Conservation (phyloP, 2,329 filamentous ascomycete genomes). For the Paraphaeosphaeria minitans region DNA sequence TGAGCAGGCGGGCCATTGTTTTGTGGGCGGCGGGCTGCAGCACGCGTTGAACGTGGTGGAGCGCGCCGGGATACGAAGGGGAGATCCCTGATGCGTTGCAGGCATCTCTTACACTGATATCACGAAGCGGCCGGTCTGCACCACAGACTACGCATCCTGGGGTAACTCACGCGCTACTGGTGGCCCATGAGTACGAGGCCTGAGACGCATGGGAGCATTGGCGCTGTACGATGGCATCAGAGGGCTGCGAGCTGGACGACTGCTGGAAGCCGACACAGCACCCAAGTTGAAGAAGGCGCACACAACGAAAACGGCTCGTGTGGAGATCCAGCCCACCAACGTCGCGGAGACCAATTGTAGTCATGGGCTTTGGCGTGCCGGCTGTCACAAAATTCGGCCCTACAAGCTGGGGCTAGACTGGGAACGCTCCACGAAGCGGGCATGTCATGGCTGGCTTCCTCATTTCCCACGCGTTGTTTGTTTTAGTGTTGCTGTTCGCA, state of each 20-base stretch:
- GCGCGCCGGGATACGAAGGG: slow-evolving; percentile 28
- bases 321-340: slow-evolving; percentile 14
- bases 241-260: slow-evolving; percentile 17
- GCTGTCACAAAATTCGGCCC: slow-evolving; percentile 8
- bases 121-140: slow-evolving; percentile 32
- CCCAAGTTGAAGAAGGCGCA: slow-evolving; percentile 9
- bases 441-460: slow-evolving; percentile 28
- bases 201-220: slow-evolving; percentile 32
- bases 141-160: slow-evolving; percentile 30
- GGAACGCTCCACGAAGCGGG: slow-evolving; percentile 32
- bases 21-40: slow-evolving; percentile 38
- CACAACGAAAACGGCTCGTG: slow-evolving; percentile 19
- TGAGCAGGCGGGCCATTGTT: slow-evolving; percentile 37
- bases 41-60: slow-evolving; percentile 42
- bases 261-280: slow-evolving; percentile 4
- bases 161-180: slow-evolving; percentile 22
- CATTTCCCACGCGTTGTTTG: slow-evolving; percentile 49
- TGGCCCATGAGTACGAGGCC: slow-evolving; percentile 7
- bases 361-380: slow-evolving; percentile 3
- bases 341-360: slow-evolving; percentile 11
- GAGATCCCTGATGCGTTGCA: slow-evolving; percentile 37
- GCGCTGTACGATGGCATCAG: slow-evolving; percentile 31
- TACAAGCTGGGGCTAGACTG: slow-evolving; percentile 30
- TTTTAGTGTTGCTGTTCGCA: slow-evolving; percentile 35
- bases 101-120: slow-evolving; percentile 32